Percentiles rank a stretch among this genome's conserved stretches.
Conservation (phyloP, 1,284 basidiomycete genomes). For the Lentinus polychrous region DNA sequence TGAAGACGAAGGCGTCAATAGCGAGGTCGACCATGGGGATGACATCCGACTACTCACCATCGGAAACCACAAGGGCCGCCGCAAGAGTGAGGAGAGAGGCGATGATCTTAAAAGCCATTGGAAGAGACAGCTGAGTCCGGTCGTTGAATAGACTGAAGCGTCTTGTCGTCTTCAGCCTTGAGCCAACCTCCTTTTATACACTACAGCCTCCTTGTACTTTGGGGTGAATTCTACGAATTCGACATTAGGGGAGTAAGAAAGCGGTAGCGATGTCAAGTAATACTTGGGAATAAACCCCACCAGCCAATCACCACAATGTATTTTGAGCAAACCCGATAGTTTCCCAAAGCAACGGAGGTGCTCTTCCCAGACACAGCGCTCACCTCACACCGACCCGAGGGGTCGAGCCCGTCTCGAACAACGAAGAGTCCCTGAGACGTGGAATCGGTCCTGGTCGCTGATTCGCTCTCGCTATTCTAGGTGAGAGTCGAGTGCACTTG, state of each 20-base stretch:
- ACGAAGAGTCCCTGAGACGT: not conserved
- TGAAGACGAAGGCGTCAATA: too few species aligned
- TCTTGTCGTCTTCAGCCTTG: not conserved
- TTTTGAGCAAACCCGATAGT: not conserved
- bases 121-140: constrained; percentile 1
- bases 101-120: constrained; percentile 8
- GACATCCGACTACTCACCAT: constrained; percentile 1
- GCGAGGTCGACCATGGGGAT: too few species aligned
- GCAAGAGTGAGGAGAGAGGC: constrained; percentile 5
- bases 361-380: not conserved
- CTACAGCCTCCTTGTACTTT: not conserved
- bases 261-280: not conserved
- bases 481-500: not conserved
- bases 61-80: not conserved
- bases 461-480: not conserved
- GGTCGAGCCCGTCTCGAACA: not conserved
- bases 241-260: not conserved
- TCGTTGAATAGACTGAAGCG: constrained; percentile 5
- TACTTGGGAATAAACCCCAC: not conserved
- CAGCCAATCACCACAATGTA: not conserved
- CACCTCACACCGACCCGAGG: not conserved
- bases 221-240: not conserved
- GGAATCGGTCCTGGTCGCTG: constrained; percentile 1
- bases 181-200: constrained; percentile 4
- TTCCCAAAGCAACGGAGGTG: not conserved